These are phyloP conservation scores for Obba rivulosa DNA, from an alignment of 768 basidiomycete genomes.

Conservation along the genomic window DNA sequence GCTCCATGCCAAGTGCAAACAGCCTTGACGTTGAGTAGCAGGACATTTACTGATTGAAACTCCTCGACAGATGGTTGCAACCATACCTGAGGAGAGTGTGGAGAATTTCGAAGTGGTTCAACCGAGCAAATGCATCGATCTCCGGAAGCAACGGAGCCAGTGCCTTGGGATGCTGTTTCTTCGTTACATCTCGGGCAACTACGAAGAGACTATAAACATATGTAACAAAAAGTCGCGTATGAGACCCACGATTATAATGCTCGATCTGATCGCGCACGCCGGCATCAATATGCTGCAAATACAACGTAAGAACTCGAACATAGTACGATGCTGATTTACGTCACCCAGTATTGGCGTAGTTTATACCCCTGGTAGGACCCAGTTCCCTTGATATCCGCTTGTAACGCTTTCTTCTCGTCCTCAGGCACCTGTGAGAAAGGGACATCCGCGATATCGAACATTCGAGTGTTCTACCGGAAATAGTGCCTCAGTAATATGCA, in stretches of 20 bases:
- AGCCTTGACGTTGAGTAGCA: constrained; percentile 18
- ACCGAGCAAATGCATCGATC: constrained; percentile 21
- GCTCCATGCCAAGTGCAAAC: constrained; percentile 37
- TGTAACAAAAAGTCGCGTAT: not conserved
- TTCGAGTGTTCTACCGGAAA: constrained; percentile 21
- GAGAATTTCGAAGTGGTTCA: constrained; percentile 25
- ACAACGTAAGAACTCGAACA: too few species aligned
- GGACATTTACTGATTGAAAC: not conserved
- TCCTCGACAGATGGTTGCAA: not conserved
- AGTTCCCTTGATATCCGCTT: constrained; percentile 26
- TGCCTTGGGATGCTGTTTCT: constrained; percentile 22
- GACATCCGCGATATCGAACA: too few species aligned
- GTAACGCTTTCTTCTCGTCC: constrained; percentile 25
- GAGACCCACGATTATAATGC: constrained; percentile 47
- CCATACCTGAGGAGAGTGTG: constrained; percentile 22
- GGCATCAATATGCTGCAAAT: constrained; percentile 28
- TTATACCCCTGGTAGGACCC: constrained; percentile 52
- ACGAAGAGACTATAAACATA: not conserved
- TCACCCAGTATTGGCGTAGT: constrained; percentile 44
- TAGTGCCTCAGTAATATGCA: constrained; percentile 30
- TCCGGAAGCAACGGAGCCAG: constrained; percentile 27
- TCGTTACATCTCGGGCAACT: constrained; percentile 27
- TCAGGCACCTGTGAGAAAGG: too few species aligned
- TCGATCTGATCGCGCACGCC: constrained; percentile 53
- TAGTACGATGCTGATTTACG: too few species aligned